Conservation (phyloP, 345 rosid genomes). For the Citrus trifoliata region DNA sequence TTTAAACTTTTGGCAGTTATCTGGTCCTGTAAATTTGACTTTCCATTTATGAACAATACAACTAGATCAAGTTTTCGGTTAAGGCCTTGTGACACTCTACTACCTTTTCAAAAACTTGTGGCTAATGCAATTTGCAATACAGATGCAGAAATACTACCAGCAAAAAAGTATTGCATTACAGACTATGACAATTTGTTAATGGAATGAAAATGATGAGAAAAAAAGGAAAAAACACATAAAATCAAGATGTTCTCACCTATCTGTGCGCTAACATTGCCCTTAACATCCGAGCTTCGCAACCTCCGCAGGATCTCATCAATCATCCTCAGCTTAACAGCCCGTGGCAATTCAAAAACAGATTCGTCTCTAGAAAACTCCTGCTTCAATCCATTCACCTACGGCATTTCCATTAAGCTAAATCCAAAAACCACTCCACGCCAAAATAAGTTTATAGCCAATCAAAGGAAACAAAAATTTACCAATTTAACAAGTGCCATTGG, state of each 20-base stretch:
- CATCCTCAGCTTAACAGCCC: conserved; percentile 50
- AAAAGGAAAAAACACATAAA: background rate
- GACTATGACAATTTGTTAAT: background rate
- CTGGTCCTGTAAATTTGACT: background rate
- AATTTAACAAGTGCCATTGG: conserved; percentile 57
- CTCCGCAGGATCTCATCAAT: conserved; percentile 64
- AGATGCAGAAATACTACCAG: background rate
- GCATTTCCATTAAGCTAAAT: background rate
- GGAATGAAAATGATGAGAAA: background rate
- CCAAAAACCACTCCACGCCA: background rate
- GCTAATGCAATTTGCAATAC: background rate
- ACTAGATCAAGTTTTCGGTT: background rate
- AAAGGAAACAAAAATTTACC: conserved; percentile 34
- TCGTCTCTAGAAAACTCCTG: conserved; percentile 37
- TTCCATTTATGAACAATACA: background rate
- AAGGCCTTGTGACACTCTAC: background rate
- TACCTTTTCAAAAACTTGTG: background rate
- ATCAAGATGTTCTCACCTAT: conserved; percentile 50
- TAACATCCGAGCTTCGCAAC: conserved; percentile 43
- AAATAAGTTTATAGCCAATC: background rate
- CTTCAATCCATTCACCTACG: conserved; percentile 63
- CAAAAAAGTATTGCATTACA: background rate
- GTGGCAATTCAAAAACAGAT: conserved; percentile 43
- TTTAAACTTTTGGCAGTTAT: background rate
- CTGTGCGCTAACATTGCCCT: conserved; percentile 42